phyloP scores from a whole-genome alignment of 73 alveolate species.

The Paramecium tetraurelia region DNA sequence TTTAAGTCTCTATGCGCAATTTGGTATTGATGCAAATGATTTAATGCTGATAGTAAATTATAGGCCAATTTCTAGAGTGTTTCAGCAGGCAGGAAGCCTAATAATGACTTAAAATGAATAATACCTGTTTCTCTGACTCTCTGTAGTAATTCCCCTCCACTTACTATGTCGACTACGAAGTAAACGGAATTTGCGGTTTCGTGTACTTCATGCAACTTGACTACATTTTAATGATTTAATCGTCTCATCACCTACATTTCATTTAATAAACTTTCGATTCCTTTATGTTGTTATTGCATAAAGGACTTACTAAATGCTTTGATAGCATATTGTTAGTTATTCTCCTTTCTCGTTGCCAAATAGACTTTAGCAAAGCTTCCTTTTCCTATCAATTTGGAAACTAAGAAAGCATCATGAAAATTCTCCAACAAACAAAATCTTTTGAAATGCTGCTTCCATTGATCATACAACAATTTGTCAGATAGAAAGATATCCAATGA shows the following conservation, averaged over 20 bases:
- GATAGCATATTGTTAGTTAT: constrained; percentile 65
- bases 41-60: constrained; percentile 76
- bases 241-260: constrained; percentile 67
- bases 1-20: constrained; percentile 89
- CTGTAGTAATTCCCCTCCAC: constrained; percentile 75
- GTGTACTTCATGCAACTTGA: constrained; percentile 67
- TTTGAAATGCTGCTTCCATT: background rate
- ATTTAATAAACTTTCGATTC: constrained; percentile 58
- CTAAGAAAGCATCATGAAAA: constrained; percentile 28
- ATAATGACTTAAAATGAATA: background rate
- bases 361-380: constrained; percentile 77
- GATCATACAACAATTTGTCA: constrained; percentile 38
- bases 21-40: constrained; percentile 76
- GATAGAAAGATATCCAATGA: constrained; percentile 36
- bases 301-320: constrained; percentile 63
- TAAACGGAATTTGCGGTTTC: constrained; percentile 58
- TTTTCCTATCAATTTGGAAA: constrained; percentile 63
- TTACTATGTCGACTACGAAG: constrained; percentile 63
- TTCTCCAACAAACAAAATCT: background rate
- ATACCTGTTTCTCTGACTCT: constrained; percentile 53
- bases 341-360: constrained; percentile 64
- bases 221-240: constrained; percentile 68
- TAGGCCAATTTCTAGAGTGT: background rate
- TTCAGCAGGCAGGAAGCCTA: constrained; percentile 30
- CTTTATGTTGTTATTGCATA: constrained; percentile 33